phyloP scores from a whole-genome alignment of 768 basidiomycete species.

The Suillus tomentosus region DNA sequence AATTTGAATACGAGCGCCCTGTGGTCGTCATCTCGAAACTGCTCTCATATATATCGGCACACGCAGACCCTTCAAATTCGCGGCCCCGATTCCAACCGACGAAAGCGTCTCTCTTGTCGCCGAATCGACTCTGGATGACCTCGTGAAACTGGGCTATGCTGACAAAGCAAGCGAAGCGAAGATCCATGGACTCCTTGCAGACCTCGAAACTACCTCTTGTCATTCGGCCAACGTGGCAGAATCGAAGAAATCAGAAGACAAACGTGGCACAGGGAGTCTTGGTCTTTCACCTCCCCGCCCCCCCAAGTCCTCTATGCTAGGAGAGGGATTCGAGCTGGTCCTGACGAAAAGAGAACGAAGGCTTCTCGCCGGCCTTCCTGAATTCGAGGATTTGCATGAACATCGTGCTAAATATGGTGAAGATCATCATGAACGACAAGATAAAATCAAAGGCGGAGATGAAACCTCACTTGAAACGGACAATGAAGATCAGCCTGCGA shows the following conservation, averaged over 20 bases:
- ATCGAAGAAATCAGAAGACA: constrained; percentile 9
- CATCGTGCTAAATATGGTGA: neutral
- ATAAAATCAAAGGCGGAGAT: neutral
- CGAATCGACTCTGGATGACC: constrained; percentile 15
- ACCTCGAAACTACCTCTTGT: neutral
- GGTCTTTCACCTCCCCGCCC: constrained; percentile 27
- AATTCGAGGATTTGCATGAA: constrained; percentile 6
- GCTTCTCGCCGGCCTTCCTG: constrained; percentile 16
- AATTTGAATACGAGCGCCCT: neutral
- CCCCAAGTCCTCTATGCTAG: neutral
- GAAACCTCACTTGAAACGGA: neutral
- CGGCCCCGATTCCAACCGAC: constrained; percentile 33
- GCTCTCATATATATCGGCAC: constrained; percentile 1
- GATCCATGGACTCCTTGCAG: constrained; percentile 1
- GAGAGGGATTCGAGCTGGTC: constrained; percentile 20
- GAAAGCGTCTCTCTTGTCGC: constrained; percentile 31
- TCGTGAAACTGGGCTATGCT: constrained; percentile 14
- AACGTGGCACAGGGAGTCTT: constrained; percentile 25
- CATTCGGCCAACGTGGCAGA: neutral
- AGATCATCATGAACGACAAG: neutral
- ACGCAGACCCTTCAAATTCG: constrained; percentile 50
- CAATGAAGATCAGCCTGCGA: neutral
- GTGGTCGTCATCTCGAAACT: constrained; percentile 8
- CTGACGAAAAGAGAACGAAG: constrained; percentile 30
- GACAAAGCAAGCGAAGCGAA: constrained; percentile 6